Base-by-base conservation (phyloP, 148 eudicot genomes). In the Vaccinium myrtillus region DNA sequence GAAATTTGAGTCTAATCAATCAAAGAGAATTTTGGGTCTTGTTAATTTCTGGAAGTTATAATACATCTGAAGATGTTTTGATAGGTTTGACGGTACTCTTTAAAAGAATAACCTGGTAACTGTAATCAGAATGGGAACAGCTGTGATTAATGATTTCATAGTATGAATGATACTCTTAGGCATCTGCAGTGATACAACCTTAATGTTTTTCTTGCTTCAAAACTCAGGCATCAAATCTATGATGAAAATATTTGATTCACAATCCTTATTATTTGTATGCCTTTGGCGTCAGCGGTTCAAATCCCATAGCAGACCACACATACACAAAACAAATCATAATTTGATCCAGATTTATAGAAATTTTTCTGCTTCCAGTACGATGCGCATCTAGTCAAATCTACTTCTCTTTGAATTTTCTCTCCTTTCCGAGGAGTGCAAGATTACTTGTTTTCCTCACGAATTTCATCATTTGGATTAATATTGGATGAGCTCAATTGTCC, bases 61-160 rank as follows among this genome's bases (percentile, higher is more conserved):
- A n/a, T 76, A 30, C 16, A 6, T 16, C 19, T 55, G 16, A 36
- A 79, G 36, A 21, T 27, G 43, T 69, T 69, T 69, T 13, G 39
- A 69, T 27, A 27, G 93, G 39, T 36, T 78, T 54, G 63, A 54
- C 0, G 8, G 13, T 53, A 54, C n/a, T 78, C 19, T 54, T 53
- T 10, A 54, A 36, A 51, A 4, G 46, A 43, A 21, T 61, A 78
- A 51, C 63, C 63, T 78, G 81, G 19, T 53, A 77, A 53, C 15
- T 7, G 18, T 78, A 12, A 36, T 23, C 8, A 11, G 12, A 50
- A 51, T 50, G 8, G 30, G 0, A 4, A 69, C 32, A 69, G 74
- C 74, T 4, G 43, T 0, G 18, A 30, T 30, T 13, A 27, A 5
- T 12, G 39, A 5, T 25, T 67, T 67, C 73, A 67, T 30, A 4